These are phyloP conservation scores for Arabis hirsuta DNA, from an alignment of 345 rosid species.

Conservation along the genomic window DNA sequence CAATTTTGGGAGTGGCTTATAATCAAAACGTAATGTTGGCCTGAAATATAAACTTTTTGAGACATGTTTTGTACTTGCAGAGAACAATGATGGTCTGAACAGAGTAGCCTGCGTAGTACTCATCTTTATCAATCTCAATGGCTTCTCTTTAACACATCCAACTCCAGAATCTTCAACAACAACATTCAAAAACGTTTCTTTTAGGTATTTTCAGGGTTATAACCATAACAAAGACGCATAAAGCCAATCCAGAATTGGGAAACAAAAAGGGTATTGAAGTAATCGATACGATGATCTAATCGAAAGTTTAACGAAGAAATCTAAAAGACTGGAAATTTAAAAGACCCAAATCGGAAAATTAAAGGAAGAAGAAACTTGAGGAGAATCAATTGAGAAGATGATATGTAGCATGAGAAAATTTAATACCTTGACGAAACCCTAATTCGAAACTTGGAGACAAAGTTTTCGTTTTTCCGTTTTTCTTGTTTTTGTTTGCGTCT, in stretches of 20 bases:
- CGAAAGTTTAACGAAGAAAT: constrained; percentile 7
- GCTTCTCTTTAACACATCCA: constrained; percentile 18
- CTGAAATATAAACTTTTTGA: neutral
- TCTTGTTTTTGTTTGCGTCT: constrained; percentile 8
- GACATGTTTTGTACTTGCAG: constrained; percentile 10
- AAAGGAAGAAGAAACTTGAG: neutral
- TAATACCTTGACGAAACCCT: constrained; percentile 33
- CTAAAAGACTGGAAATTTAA: constrained; percentile 5
- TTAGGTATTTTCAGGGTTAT: neutral
- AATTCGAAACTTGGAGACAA: constrained; percentile 16
- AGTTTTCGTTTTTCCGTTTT: constrained; percentile 16
- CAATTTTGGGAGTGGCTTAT: constrained; percentile 17
- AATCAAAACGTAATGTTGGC: constrained; percentile 14
- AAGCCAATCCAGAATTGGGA: neutral
- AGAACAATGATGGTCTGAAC: constrained; percentile 16
- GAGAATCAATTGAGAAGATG: neutral
- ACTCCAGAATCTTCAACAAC: constrained; percentile 23
- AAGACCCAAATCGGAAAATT: constrained; percentile 7
- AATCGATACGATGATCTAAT: neutral
- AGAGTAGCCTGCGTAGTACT: constrained; percentile 19
- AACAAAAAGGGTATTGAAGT: neutral
- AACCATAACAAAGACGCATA: neutral
- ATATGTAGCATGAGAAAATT: neutral
- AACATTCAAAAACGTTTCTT: neutral
- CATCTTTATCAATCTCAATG: constrained; percentile 24